Percentiles rank a stretch among this genome's conserved stretches.
Evolutionary conservation across 2,329 filamentous ascomycete species (phyloP).

Genomic region (Ceratocystis destructans): DNA sequence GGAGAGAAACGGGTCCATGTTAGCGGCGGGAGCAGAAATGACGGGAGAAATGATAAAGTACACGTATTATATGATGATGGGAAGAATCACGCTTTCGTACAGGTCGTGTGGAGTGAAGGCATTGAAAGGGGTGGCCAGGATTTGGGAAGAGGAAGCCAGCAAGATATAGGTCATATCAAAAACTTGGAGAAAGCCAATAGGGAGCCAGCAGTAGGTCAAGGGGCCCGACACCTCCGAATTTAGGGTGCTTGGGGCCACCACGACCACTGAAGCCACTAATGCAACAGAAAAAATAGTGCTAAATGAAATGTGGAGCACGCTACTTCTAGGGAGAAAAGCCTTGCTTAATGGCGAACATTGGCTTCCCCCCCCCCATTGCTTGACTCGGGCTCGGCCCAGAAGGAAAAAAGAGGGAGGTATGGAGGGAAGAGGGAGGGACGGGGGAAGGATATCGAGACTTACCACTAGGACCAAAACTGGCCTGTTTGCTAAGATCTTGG

Average conservation of each 20-base stretch:
- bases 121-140: neutral
- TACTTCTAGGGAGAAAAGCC: neutral
- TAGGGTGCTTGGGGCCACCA: neutral
- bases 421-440: neutral
- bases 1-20: constrained; percentile 6
- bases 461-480: neutral
- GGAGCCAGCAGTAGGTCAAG: neutral
- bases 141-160: neutral
- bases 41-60: neutral
- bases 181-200: neutral
- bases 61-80: neutral
- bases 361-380: neutral
- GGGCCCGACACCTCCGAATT: neutral
- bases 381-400: neutral
- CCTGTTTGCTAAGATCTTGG: neutral
- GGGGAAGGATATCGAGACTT: neutral
- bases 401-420: neutral
- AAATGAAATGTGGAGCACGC: neutral
- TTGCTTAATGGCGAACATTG: neutral
- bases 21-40: neutral
- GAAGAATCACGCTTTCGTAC: neutral
- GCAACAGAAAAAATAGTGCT: neutral
- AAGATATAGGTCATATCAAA: no score
- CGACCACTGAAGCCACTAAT: neutral
- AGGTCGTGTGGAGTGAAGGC: neutral